These are phyloP conservation scores for Boletus reticuloceps DNA, from an alignment of 768 basidiomycete genomes.

Conservation along the genomic window DNA sequence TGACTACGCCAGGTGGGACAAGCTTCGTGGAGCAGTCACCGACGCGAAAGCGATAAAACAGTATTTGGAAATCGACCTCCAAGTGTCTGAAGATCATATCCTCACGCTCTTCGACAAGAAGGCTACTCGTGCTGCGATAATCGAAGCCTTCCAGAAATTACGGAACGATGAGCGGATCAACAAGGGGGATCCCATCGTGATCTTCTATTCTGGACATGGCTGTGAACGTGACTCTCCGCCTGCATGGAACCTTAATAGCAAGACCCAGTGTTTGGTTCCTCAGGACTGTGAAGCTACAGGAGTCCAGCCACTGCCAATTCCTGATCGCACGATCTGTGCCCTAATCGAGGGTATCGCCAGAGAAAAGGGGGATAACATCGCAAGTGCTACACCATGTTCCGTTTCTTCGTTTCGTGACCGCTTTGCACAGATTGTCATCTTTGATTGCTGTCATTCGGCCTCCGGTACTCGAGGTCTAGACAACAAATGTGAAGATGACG, in stretches of 20 bases:
- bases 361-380: slow-evolving; percentile 43
- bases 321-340: slow-evolving; percentile 41
- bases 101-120: slow-evolving; percentile 34
- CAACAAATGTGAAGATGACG: not conserved
- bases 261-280: slow-evolving; percentile 33
- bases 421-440: slow-evolving; percentile 39
- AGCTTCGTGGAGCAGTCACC: slow-evolving; percentile 32
- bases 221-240: slow-evolving; percentile 26
- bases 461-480: slow-evolving; percentile 30
- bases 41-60: slow-evolving; percentile 35
- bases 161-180: slow-evolving; percentile 23
- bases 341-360: slow-evolving; percentile 38
- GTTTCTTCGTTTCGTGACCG: not conserved
- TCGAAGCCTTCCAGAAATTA: slow-evolving; percentile 26
- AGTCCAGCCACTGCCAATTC: slow-evolving; percentile 26
- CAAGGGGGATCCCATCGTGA: slow-evolving; percentile 36
- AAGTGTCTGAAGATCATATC: slow-evolving; percentile 34
- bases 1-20: slow-evolving; percentile 27
- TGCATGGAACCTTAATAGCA: slow-evolving; percentile 19
- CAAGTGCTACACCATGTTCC: slow-evolving; percentile 23
- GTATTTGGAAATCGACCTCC: slow-evolving; percentile 30
- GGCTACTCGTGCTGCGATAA: slow-evolving; percentile 38
- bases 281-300: slow-evolving; percentile 15
- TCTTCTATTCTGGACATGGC: slow-evolving; percentile 48
- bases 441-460: slow-evolving; percentile 47